These are phyloP conservation scores for Malassezia psittaci DNA, from an alignment of 1,284 basidiomycete genomes.

Conservation along the genomic window DNA sequence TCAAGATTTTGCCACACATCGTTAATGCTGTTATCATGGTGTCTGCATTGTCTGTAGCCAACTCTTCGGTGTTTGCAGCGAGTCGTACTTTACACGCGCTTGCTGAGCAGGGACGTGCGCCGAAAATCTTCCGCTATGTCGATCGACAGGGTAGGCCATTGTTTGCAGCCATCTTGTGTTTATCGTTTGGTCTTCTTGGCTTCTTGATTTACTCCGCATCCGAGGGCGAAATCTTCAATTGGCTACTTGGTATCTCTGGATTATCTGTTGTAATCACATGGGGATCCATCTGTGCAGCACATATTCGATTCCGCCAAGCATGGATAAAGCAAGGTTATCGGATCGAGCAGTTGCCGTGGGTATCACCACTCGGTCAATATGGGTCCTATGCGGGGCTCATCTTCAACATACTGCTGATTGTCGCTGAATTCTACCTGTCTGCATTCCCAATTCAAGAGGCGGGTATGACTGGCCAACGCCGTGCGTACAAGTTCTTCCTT, in stretches of 20 bases:
- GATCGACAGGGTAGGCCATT: constrained; percentile 53
- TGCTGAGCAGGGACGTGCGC: constrained; percentile 49
- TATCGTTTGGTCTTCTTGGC: constrained; percentile 36
- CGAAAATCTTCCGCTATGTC: constrained; percentile 49
- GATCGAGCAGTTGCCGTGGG: constrained; percentile 52
- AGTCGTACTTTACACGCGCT: constrained; percentile 48
- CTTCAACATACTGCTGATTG: constrained; percentile 31
- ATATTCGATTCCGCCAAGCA: constrained; percentile 49
- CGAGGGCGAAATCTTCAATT: constrained; percentile 24
- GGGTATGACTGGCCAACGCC: constrained; percentile 21
- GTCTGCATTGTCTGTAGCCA: constrained; percentile 49
- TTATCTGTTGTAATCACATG: constrained; percentile 53
- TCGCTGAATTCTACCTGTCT: constrained; percentile 26
- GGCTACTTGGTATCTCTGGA: constrained; percentile 53
- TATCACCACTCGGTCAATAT: constrained; percentile 50
- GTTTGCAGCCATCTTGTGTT: constrained; percentile 46
- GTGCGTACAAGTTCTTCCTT: constrained; percentile 51
- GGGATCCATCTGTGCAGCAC: constrained; percentile 30
- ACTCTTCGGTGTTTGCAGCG: constrained; percentile 49
- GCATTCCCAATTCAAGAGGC: constrained; percentile 41
- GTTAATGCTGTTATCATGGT: constrained; percentile 51
- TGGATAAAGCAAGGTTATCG: constrained; percentile 52
- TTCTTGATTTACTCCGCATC: constrained; percentile 33
- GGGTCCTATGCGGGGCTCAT: constrained; percentile 50
- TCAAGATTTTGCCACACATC: constrained; percentile 50